Percentiles rank a stretch among this genome's conserved stretches.
phyloP scores from a whole-genome alignment of 768 basidiomycete species.

The Russula vinacea region DNA sequence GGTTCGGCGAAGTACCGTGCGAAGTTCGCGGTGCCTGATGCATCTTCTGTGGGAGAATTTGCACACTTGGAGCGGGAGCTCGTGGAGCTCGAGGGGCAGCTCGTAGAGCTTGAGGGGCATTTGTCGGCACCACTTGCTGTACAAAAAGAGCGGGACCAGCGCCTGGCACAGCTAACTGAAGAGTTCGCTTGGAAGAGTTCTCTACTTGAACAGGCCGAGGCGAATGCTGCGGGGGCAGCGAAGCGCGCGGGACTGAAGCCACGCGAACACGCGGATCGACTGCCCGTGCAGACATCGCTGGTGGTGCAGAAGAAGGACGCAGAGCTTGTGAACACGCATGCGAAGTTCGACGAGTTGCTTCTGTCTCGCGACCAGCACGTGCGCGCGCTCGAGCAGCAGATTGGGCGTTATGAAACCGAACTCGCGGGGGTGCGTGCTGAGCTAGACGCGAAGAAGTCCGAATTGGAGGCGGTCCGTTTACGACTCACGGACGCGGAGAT shows the following conservation, averaged over 20 bases:
- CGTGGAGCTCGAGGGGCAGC: background rate
- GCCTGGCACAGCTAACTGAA: slow-evolving; percentile 65
- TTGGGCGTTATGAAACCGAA: too few species aligned
- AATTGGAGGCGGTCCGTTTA: slow-evolving; percentile 64
- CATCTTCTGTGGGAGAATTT: slow-evolving; percentile 59
- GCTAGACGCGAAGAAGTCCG: slow-evolving; percentile 52
- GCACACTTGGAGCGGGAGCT: slow-evolving; percentile 67
- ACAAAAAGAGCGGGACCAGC: slow-evolving; percentile 35
- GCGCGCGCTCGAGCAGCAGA: slow-evolving; percentile 78
- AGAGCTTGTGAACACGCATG: slow-evolving; percentile 60
- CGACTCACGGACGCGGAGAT: slow-evolving; percentile 81
- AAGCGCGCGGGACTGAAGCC: slow-evolving; percentile 38
- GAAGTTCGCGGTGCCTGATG: too few species aligned
- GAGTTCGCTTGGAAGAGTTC: slow-evolving; percentile 68
- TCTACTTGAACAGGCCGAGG: slow-evolving; percentile 68
- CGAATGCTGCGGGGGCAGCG: slow-evolving; percentile 57
- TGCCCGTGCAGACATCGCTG: slow-evolving; percentile 68
- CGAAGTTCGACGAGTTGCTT: slow-evolving; percentile 70
- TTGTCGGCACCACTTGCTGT: slow-evolving; percentile 32
- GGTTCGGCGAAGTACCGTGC: too few species aligned
- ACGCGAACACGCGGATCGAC: slow-evolving; percentile 72
- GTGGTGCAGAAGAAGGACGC: slow-evolving; percentile 77
- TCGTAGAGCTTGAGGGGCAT: slow-evolving; percentile 31
- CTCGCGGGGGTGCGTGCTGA: slow-evolving; percentile 55
- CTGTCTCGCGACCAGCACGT: slow-evolving; percentile 79